Conservation (phyloP, 768 basidiomycete genomes). For the Boletus subparvulus region DNA sequence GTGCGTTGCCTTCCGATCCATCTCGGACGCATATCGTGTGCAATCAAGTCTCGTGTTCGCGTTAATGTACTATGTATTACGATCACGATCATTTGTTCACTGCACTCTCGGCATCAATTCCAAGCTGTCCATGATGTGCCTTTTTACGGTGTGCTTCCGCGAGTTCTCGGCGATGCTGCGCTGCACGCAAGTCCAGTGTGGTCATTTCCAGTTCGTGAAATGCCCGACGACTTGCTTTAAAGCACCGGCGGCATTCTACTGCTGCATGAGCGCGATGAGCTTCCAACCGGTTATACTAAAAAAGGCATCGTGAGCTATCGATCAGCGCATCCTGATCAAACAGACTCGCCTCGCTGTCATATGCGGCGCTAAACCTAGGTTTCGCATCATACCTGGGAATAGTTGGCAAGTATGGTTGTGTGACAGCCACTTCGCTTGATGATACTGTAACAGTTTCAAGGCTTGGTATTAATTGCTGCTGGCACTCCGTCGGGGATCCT, state of each 20-base stretch:
- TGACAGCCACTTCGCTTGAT: conserved; percentile 22
- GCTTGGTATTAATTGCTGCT: conserved; percentile 1
- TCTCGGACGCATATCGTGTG: conserved; percentile 66
- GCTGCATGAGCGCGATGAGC: conserved; percentile 40
- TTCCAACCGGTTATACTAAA: conserved; percentile 36
- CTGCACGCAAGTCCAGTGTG: conserved; percentile 56
- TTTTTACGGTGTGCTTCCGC: conserved; percentile 60
- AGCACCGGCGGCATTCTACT: conserved; percentile 39
- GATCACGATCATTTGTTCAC: conserved; percentile 26
- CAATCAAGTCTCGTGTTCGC: conserved; percentile 53
- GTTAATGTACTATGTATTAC: conserved; percentile 23
- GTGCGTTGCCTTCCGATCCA: conserved; percentile 66
- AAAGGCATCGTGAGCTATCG: conserved; percentile 1
- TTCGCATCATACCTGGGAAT: conserved; percentile 33
- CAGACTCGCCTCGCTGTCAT: conserved; percentile 27
- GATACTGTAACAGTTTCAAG: conserved; percentile 13
- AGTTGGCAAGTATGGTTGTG: conserved; percentile 31
- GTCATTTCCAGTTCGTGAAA: conserved; percentile 62
- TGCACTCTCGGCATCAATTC: conserved; percentile 46
- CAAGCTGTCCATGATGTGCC: conserved; percentile 60
- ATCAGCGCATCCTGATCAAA: background rate
- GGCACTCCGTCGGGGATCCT: conserved; percentile 14
- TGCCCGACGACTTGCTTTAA: conserved; percentile 47
- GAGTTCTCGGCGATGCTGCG: conserved; percentile 56
- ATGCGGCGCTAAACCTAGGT: conserved; percentile 28